A percentile compares a stretch with the other conserved stretches of the same genome.
These are phyloP conservation scores for Capsicum rhomboideum DNA, from an alignment of 257 asterid species.

Conservation along the genomic window DNA sequence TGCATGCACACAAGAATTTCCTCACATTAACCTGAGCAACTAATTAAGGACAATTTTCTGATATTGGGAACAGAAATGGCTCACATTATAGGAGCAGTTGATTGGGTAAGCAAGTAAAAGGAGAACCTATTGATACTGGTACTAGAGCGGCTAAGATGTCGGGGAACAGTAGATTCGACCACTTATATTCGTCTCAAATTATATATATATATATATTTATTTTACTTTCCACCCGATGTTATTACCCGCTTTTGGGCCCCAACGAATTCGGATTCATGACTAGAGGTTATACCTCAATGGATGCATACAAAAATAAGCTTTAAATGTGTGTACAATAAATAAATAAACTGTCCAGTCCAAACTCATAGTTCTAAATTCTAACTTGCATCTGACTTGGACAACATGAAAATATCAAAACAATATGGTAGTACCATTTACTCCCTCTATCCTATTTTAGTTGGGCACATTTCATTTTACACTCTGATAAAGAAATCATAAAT, in stretches of 20 bases:
- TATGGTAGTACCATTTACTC: neutral
- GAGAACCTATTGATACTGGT: neutral
- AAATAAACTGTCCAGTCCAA: neutral
- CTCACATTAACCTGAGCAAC: neutral
- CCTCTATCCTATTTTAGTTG: too few relatives aligned
- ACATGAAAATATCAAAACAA: neutral
- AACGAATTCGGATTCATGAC: neutral
- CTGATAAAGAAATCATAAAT: too few relatives aligned
- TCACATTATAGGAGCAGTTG: neutral
- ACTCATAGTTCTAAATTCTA: neutral
- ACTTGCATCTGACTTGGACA: neutral
- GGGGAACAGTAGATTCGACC: neutral
- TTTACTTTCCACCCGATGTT: neutral
- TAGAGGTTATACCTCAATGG: neutral
- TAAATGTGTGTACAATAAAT: neutral
- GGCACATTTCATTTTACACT: too few relatives aligned
- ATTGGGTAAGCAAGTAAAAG: neutral
- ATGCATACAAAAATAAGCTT: neutral
- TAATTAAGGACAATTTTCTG: neutral
- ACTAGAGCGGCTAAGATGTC: neutral
- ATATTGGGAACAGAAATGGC: neutral
- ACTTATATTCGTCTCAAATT: neutral
- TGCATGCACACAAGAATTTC: constrained; percentile 12
- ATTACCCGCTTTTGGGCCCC: neutral
- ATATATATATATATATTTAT: neutral